phyloP scores from a whole-genome alignment of 352 stramenopile genomes.

The Pythium utonaiense region DNA sequence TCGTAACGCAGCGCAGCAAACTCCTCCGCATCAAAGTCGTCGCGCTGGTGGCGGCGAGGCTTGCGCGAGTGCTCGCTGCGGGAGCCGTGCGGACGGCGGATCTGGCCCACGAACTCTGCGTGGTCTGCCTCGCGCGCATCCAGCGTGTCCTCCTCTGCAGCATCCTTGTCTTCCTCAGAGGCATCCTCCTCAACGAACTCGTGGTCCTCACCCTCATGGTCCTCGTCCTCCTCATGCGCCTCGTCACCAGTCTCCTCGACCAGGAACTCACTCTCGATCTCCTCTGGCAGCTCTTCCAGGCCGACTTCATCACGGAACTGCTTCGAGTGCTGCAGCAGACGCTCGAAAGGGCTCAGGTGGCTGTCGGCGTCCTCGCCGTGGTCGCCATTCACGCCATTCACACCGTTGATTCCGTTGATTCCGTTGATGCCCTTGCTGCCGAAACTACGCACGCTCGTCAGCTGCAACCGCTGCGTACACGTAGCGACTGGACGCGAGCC shows the following conservation, averaged over 20 bases:
- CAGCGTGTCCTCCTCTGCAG: conserved; percentile 19
- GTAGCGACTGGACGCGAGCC: not conserved
- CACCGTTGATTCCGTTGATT: conserved; percentile 14
- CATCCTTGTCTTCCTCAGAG: conserved; percentile 8
- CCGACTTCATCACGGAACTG: conserved; percentile 41
- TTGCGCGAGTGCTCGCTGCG: not conserved
- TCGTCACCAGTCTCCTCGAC: not conserved
- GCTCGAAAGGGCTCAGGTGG: conserved; percentile 57
- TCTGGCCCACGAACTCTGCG: conserved; percentile 14
- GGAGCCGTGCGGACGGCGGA: conserved; percentile 10
- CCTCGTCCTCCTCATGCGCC: conserved; percentile 14
- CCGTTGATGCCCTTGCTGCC: conserved; percentile 15
- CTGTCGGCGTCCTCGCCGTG: conserved; percentile 26
- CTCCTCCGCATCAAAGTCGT: not conserved
- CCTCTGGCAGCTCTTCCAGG: conserved; percentile 17
- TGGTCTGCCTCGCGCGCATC: conserved; percentile 8
- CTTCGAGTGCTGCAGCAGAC: conserved; percentile 61
- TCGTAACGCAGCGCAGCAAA: not conserved
- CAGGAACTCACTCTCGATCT: conserved; percentile 11
- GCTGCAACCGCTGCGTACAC: not conserved
- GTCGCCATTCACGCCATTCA: conserved; percentile 7
- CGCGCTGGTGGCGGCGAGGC: not conserved
- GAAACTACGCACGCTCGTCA: conserved; percentile 6
- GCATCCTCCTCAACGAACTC: conserved; percentile 9
- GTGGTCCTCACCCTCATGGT: no score